Evolutionary conservation across 2,329 filamentous ascomycete species (phyloP), one percentile per base, ranked within the genome.

Genomic region (Cordyceps fumosorosea): DNA sequence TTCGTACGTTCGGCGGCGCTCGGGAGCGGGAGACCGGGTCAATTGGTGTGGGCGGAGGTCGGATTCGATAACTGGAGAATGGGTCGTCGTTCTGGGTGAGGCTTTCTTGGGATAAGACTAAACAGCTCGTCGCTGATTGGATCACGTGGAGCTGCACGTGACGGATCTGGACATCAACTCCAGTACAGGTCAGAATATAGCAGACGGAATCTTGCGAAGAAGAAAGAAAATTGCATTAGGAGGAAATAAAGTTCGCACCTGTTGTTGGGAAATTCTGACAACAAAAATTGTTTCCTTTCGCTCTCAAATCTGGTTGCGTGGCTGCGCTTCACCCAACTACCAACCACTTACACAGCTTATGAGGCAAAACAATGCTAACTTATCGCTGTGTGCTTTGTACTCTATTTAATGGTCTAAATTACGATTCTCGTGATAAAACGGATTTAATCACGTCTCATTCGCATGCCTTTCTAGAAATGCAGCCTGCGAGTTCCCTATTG

Each of bases 111-210:
- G 42, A 60, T 60, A 47, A 60, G 58, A 37, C 58, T 60, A 54
- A 60, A 60, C 58, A 60, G 58, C 58, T 71, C 68, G 69, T 59
- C 64, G 59, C 58, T 18, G 29, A 7, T 1, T 0, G 1, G 34
- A 58, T 71, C 69, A 71, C 69, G 69, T 71, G 69, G 56, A 51
- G 34, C 42, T 37, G 29, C 59, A 59, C 40, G 60, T 61, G 50
- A 47, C 51, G 24, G 3, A 37, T 14, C 12, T 37, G 8, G 11
- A 37, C 22, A 29, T 29, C 6, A 3, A 16, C 2, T 14, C n/a
- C 10, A 20, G 37, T 7, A 45, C 11, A 18, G 22, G 24, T 2
- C 22, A 26, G 45, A 12, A 14, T 16, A 22, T 6, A 16, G 45
- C 22, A 48, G 29, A n/a, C n/a, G n/a, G n/a, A 20, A 22, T 20